Evolutionary conservation across 164 flowering plant genomes (phyloP).

Genomic region (Aristolochia fimbriata): DNA sequence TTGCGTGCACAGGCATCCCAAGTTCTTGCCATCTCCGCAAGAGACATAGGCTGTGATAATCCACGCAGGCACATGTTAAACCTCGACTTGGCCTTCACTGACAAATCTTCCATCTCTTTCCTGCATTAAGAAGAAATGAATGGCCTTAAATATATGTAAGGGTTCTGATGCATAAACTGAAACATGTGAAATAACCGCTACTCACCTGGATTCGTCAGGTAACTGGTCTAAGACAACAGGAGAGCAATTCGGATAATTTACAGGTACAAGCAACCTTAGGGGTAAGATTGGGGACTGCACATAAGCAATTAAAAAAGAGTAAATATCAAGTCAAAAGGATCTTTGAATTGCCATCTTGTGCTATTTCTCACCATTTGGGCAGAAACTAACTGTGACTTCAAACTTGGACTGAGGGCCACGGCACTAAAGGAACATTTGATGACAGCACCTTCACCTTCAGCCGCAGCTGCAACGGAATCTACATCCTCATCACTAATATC

Average conservation of each 20-base stretch:
- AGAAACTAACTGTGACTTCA: constrained; percentile 66
- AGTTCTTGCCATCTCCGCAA: constrained; percentile 63
- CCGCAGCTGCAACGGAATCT: constrained; percentile 42
- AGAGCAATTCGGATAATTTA: constrained; percentile 75
- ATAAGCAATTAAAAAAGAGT: constrained; percentile 1
- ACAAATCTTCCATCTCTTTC: constrained; percentile 64
- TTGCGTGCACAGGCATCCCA: constrained; percentile 87
- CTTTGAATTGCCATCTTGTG: background rate
- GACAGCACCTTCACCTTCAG: constrained; percentile 69
- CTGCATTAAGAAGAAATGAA: constrained; percentile 20
- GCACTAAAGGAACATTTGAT: constrained; percentile 81
- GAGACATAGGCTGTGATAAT: constrained; percentile 74
- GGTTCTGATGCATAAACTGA: background rate
- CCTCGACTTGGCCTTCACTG: constrained; percentile 53
- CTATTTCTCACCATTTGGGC: constrained; percentile 52
- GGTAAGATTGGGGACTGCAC: constrained; percentile 90
- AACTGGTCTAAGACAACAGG: constrained; percentile 75
- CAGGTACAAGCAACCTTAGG: constrained; percentile 65
- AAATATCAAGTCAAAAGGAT: background rate
- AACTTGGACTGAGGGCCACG: constrained; percentile 70
- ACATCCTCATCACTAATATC: constrained; percentile 64
- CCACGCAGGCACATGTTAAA: constrained; percentile 57
- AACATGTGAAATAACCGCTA: background rate
- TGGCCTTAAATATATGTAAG: background rate
- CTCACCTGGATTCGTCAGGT: constrained; percentile 72